Percentiles rank a stretch among this genome's conserved stretches.
Evolutionary conservation across 192 early-diverging fungal genomes (phyloP).

Genomic region (Glomus cerebriforme): DNA sequence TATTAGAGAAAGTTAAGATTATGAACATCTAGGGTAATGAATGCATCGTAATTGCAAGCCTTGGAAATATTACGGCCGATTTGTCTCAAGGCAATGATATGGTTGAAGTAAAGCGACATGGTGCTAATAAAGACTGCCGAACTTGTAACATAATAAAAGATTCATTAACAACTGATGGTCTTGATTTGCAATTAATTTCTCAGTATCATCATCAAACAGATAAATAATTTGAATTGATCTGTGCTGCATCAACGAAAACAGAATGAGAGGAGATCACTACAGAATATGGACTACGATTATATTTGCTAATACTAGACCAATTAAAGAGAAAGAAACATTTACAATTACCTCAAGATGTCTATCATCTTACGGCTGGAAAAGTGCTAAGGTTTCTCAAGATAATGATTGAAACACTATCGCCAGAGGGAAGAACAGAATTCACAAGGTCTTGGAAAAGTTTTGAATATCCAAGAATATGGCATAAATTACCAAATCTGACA

Average conservation of each 20-base stretch:
- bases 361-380: too few relatives aligned
- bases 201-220: background rate
- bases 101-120: background rate
- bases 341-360: too few relatives aligned
- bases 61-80: background rate
- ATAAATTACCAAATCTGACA: background rate
- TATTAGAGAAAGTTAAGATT: too few relatives aligned
- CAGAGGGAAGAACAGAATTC: background rate
- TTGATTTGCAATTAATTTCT: background rate
- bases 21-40: background rate
- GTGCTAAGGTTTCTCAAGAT: too few relatives aligned
- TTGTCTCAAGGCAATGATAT: too few relatives aligned
- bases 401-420: background rate
- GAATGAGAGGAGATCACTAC: background rate
- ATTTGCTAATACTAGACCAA: background rate
- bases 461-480: background rate
- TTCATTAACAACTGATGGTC: background rate
- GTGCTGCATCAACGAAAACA: background rate
- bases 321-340: too few relatives aligned
- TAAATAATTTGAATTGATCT: background rate
- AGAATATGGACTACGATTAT: background rate
- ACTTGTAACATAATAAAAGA: background rate
- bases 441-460: background rate
- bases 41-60: background rate
- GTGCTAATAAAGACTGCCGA: background rate